Percentiles rank a stretch among this genome's conserved stretches.
These are phyloP conservation scores for Euptelea pleiosperma DNA, from an alignment of 164 flowering plant species.

Conservation along the genomic window DNA sequence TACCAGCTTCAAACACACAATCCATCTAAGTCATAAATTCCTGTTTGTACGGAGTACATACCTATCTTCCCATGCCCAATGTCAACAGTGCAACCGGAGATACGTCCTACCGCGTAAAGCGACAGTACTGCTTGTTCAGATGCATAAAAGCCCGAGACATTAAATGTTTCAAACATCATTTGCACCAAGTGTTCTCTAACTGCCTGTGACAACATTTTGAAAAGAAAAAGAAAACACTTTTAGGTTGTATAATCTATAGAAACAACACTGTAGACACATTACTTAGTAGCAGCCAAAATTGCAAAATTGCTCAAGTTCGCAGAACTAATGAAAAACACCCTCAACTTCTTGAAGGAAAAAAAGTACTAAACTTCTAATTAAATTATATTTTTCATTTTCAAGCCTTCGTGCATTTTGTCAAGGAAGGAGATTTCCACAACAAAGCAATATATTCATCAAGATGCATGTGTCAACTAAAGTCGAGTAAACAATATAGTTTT, in stretches of 20 bases:
- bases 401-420: too few relatives aligned
- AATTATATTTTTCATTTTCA: too few relatives aligned
- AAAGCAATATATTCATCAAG: too few relatives aligned
- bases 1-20: too few relatives aligned
- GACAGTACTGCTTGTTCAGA: conserved; percentile 98
- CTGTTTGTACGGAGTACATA: conserved; percentile 18
- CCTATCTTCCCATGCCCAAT: conserved; percentile 99
- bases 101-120: conserved; percentile 97
- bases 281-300: not conserved
- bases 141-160: conserved; percentile 94
- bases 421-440: too few relatives aligned
- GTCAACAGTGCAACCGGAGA: conserved; percentile 98
- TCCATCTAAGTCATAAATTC: too few relatives aligned
- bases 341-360: too few relatives aligned
- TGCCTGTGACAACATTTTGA: conserved; percentile 43
- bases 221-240: not conserved
- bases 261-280: not conserved
- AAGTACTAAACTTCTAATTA: too few relatives aligned
- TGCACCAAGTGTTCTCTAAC: conserved; percentile 92
- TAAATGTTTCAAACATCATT: conserved; percentile 97
- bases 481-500: too few relatives aligned
- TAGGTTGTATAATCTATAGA: too few relatives aligned
- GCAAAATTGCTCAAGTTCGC: not conserved
- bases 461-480: too few relatives aligned
- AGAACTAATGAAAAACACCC: too few relatives aligned